Conservation (phyloP, 2,329 filamentous ascomycete genomes). For the Rhytidhysteron rufulum region DNA sequence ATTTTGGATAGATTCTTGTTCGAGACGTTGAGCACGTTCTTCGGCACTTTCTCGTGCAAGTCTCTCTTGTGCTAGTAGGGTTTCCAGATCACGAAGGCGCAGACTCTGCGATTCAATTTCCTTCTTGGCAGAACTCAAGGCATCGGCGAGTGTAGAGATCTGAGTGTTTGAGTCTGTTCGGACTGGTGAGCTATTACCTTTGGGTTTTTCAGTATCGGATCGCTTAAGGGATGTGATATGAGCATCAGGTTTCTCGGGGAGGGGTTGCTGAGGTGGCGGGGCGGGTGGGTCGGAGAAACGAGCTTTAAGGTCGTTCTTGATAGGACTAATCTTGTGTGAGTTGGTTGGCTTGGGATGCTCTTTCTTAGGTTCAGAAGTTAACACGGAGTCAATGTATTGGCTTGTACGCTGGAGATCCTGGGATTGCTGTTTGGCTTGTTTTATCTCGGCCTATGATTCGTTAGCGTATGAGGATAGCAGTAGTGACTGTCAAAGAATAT, state of each 20-base stretch:
- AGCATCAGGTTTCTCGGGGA: conserved; percentile 87
- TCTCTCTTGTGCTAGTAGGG: conserved; percentile 72
- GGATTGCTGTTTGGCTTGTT: conserved; percentile 80
- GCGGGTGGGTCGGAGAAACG: conserved; percentile 91
- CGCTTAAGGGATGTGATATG: conserved; percentile 66
- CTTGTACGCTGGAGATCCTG: conserved; percentile 80
- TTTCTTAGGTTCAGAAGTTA: conserved; percentile 65
- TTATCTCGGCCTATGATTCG: conserved; percentile 73
- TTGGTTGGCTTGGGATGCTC: conserved; percentile 46
- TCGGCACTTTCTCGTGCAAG: conserved; percentile 80
- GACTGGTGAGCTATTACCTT: conserved; percentile 56
- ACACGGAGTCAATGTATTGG: conserved; percentile 72
- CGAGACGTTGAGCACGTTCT: conserved; percentile 69
- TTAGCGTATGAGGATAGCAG: conserved; percentile 9
- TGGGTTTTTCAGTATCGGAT: conserved; percentile 70
- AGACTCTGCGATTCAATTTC: conserved; percentile 81
- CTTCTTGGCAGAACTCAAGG: conserved; percentile 75
- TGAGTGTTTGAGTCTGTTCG: conserved; percentile 63
- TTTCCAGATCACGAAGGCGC: conserved; percentile 77
- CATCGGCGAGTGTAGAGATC: conserved; percentile 79
- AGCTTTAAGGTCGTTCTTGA: conserved; percentile 70
- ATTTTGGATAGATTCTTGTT: conserved; percentile 54
- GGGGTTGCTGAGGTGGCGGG: conserved; percentile 85
- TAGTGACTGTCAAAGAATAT: conserved; percentile 22
- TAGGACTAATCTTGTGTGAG: conserved; percentile 41